These are phyloP conservation scores for Corymbia maculata DNA, from an alignment of 345 rosid species.

Conservation along the genomic window DNA sequence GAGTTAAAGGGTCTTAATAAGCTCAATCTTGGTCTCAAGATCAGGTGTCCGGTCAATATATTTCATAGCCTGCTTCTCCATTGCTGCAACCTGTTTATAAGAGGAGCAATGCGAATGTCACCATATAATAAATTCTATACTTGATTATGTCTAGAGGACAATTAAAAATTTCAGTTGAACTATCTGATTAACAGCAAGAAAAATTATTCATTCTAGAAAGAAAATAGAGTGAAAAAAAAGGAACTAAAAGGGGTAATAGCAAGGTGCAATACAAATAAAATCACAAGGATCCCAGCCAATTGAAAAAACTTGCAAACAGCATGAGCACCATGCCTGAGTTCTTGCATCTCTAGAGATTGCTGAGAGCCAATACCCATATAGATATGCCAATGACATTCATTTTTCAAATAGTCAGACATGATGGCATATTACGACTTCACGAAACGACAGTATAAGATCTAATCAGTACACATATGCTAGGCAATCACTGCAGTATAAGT, in stretches of 20 bases:
- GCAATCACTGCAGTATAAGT: no score
- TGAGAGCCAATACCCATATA: no score
- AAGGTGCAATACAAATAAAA: background rate
- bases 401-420: no score
- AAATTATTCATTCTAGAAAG: background rate
- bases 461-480: no score
- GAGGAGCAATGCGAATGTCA: background rate
- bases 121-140: background rate
- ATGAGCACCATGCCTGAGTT: no score
- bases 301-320: background rate
- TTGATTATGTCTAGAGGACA: background rate
- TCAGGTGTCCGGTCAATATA: constrained; percentile 4
- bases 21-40: constrained; percentile 78
- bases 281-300: background rate
- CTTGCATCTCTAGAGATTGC: no score
- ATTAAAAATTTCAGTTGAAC: background rate
- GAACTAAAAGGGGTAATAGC: background rate
- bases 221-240: background rate
- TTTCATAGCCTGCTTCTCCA: constrained; percentile 95
- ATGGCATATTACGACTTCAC: no score
- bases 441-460: no score
- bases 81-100: constrained; percentile 50
- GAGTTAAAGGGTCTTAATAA: constrained; percentile 46
- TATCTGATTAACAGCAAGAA: background rate
- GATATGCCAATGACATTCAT: no score